Evolutionary conservation across 2,329 filamentous ascomycete genomes (phyloP).

Genomic region (Pseudopyricularia javanii): DNA sequence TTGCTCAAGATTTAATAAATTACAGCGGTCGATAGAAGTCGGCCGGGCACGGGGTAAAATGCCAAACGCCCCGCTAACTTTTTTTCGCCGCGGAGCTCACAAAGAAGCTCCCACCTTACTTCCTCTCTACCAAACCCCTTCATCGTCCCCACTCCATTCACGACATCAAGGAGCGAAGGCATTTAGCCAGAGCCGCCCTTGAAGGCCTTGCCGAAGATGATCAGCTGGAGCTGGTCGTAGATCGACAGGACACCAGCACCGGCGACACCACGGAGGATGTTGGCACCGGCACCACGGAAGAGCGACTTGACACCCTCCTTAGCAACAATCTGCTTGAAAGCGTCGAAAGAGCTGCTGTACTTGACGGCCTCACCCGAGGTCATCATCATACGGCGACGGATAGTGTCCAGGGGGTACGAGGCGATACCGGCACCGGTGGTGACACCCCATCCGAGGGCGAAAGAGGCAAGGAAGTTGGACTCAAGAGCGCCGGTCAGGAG

Average conservation of each 20-base stretch:
- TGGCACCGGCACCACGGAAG: constrained; percentile 99
- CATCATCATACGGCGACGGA: constrained; percentile 99
- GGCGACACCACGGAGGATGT: constrained; percentile 99
- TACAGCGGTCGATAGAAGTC: constrained; percentile 43
- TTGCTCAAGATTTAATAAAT: constrained; percentile 48
- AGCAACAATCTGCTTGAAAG: constrained; percentile 90
- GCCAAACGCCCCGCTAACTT: constrained; percentile 20
- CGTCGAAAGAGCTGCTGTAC: constrained; percentile 95
- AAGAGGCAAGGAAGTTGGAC: constrained; percentile 99
- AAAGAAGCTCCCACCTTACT: constrained; percentile 34
- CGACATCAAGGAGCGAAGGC: constrained; percentile 3
- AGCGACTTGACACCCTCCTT: constrained; percentile 97
- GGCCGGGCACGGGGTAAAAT: constrained; percentile 29
- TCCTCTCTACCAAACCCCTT: constrained; percentile 25
- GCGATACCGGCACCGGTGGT: constrained; percentile 99
- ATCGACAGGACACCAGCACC: constrained; percentile 99
- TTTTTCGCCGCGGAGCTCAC: constrained; percentile 10
- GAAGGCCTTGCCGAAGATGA: constrained; percentile 99
- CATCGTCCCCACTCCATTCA: neutral
- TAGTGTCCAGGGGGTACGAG: constrained; percentile 99
- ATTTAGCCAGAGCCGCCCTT: constrained; percentile 46
- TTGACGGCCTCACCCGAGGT: constrained; percentile 96
- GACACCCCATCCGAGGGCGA: constrained; percentile 96
- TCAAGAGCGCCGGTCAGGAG: constrained; percentile 81
- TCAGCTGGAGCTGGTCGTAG: constrained; percentile 99